A percentile compares a stretch with the other conserved stretches of the same genome.
These are phyloP conservation scores for Brachypodium distachyon DNA, from an alignment of 202 grass and related monocot genomes.

Conservation along the genomic window DNA sequence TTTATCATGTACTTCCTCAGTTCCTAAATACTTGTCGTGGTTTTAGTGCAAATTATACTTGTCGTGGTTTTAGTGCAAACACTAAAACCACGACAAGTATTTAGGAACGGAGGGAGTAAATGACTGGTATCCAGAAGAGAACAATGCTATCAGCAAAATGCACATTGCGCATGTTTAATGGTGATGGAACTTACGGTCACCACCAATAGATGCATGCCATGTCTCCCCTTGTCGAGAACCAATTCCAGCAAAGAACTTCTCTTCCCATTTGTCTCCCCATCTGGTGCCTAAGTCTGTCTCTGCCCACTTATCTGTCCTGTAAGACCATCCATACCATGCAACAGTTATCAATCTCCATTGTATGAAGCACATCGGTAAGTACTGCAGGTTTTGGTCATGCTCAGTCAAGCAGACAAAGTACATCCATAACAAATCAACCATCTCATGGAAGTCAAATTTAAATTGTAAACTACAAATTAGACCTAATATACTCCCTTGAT, in stretches of 20 bases:
- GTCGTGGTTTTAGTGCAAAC: too few species aligned
- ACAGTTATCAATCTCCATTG: slow-evolving; percentile 21
- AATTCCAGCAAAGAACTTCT: slow-evolving; percentile 92
- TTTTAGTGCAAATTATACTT: too few species aligned
- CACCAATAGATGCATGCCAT: slow-evolving; percentile 75
- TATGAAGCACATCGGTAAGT: background rate
- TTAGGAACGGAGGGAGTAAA: too few species aligned
- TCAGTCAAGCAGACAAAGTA: background rate
- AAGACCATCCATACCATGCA: slow-evolving; percentile 39
- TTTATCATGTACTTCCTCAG: too few species aligned
- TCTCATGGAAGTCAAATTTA: too few species aligned
- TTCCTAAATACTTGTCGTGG: too few species aligned
- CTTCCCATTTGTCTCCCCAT: slow-evolving; percentile 99
- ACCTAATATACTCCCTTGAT: too few species aligned
- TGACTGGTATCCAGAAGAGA: background rate
- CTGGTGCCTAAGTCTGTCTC: slow-evolving; percentile 87
- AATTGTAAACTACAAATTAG: background rate
- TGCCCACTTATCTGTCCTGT: slow-evolving; percentile 99
- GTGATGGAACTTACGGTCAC: slow-evolving; percentile 59
- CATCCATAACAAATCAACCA: background rate
- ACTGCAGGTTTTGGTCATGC: background rate
- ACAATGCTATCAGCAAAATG: background rate
- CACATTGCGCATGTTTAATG: background rate
- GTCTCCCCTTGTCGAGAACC: slow-evolving; percentile 98
- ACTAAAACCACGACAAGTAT: too few species aligned